Percentiles rank a stretch among this genome's conserved stretches.
phyloP scores from a whole-genome alignment of 352 stramenopile genomes.

The Peronospora farinosa region DNA sequence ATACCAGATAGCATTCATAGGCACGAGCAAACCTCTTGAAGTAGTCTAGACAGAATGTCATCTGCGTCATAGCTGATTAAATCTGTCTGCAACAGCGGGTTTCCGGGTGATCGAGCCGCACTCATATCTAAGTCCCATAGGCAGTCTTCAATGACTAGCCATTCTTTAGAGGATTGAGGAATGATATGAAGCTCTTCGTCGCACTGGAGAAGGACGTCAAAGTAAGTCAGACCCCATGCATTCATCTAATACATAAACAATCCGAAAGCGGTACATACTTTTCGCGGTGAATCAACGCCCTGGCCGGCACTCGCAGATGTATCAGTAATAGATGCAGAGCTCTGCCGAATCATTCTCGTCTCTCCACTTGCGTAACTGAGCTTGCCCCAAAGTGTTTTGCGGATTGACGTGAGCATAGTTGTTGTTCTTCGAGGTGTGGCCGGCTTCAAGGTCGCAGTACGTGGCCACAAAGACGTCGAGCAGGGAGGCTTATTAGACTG shows the following conservation, averaged over 20 bases:
- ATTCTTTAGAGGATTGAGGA: constrained; percentile 31
- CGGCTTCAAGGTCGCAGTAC: constrained; percentile 9
- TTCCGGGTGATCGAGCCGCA: constrained; percentile 15
- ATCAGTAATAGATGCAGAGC: constrained; percentile 19
- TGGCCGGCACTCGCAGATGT: constrained; percentile 2
- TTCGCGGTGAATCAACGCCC: constrained; percentile 2
- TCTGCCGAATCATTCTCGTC: constrained; percentile 23
- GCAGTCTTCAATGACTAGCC: constrained; percentile 46
- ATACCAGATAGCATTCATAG: neutral
- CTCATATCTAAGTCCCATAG: constrained; percentile 56
- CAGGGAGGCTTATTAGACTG: constrained; percentile 9
- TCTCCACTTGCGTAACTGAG: constrained; percentile 24
- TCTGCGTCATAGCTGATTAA: constrained; percentile 13
- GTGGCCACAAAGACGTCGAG: constrained; percentile 25
- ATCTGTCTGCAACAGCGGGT: constrained; percentile 14
- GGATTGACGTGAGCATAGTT: constrained; percentile 37
- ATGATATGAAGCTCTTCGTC: constrained; percentile 7
- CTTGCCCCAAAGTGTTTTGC: constrained; percentile 39
- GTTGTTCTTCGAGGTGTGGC: constrained; percentile 29
- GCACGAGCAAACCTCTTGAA: constrained; percentile 24
- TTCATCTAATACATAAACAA: neutral
- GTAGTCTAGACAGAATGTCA: constrained; percentile 24
- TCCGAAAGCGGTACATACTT: constrained; percentile 8
- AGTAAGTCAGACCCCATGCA: constrained; percentile 5
- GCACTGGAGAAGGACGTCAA: constrained; percentile 7